A percentile compares a stretch with the other conserved stretches of the same genome.
These are phyloP conservation scores for Pichia thaimueangensis DNA, from an alignment of 805 yeast species.

Conservation along the genomic window DNA sequence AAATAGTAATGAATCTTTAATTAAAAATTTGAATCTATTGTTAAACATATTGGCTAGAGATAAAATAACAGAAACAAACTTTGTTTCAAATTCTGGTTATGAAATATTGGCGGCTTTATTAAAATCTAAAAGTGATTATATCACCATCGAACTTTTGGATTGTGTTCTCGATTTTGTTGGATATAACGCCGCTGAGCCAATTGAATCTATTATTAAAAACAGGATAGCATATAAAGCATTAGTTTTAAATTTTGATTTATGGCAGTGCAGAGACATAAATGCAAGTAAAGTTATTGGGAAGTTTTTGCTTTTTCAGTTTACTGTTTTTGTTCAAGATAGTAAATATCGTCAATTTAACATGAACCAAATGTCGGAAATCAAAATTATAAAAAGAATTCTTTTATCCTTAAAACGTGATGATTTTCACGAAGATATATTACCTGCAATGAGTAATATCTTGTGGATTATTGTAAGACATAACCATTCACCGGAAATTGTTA, in stretches of 20 bases:
- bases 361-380: constrained; percentile 47
- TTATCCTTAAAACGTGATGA: constrained; percentile 42
- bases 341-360: constrained; percentile 46
- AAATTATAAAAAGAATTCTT: constrained; percentile 36
- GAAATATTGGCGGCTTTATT: constrained; percentile 50
- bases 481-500: constrained; percentile 48
- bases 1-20: constrained; percentile 29
- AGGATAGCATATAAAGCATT: constrained; percentile 50
- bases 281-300: constrained; percentile 38
- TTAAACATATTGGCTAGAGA: constrained; percentile 39
- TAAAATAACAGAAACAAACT: constrained; percentile 44
- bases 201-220: constrained; percentile 52
- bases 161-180: constrained; percentile 50
- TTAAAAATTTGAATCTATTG: constrained; percentile 34
- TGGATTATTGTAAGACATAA: constrained; percentile 38
- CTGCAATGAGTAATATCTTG: constrained; percentile 35
- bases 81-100: constrained; percentile 56
- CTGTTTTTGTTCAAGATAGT: constrained; percentile 48
- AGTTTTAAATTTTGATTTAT: constrained; percentile 57
- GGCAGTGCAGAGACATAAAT: constrained; percentile 33
- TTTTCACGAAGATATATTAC: constrained; percentile 33
- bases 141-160: constrained; percentile 41
- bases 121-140: constrained; percentile 36
- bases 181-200: constrained; percentile 42
- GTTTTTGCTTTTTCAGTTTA: constrained; percentile 51